A percentile compares a stretch with the other conserved stretches of the same genome.
phyloP scores from a whole-genome alignment of 805 yeast genomes.

The Candida boidinii region DNA sequence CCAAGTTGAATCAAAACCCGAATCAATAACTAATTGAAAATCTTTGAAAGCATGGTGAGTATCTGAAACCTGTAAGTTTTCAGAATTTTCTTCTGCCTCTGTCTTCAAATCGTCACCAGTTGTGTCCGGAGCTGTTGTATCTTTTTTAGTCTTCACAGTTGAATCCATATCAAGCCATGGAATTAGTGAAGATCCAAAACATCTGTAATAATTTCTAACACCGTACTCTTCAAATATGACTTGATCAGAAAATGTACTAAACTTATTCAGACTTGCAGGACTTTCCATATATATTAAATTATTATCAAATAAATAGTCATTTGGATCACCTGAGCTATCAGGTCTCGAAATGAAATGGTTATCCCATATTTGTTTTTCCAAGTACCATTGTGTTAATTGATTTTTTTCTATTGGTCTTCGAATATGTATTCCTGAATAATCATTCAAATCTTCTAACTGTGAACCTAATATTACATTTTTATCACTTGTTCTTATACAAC shows the following conservation, averaged over 20 bases:
- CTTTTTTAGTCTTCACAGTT: too few relatives aligned
- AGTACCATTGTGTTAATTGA: constrained; percentile 84
- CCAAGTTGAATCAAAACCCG: constrained; percentile 85
- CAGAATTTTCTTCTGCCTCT: constrained; percentile 8
- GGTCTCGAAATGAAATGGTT: constrained; percentile 49
- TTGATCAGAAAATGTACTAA: constrained; percentile 82
- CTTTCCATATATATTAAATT: constrained; percentile 71
- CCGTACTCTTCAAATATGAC: constrained; percentile 92
- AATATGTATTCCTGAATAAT: constrained; percentile 64
- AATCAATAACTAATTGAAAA: constrained; percentile 74
- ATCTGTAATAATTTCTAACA: constrained; percentile 59
- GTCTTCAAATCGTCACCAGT: constrained; percentile 20
- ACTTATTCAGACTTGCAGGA: constrained; percentile 72
- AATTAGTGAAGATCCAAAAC: constrained; percentile 49
- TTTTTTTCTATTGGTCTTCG: constrained; percentile 86
- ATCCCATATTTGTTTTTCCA: constrained; percentile 88
- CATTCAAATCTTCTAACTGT: constrained; percentile 52
- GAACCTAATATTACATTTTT: constrained; percentile 68
- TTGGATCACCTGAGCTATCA: constrained; percentile 27
- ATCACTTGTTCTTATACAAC: constrained; percentile 68
- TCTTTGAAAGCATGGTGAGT: constrained; percentile 35
- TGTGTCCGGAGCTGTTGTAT: not conserved
- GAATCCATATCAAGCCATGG: constrained; percentile 51
- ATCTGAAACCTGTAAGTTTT: constrained; percentile 6
- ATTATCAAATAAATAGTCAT: constrained; percentile 38